Base-by-base conservation (phyloP, 225 moss, liverwort and hornwort species). In the Ulota crispa region DNA sequence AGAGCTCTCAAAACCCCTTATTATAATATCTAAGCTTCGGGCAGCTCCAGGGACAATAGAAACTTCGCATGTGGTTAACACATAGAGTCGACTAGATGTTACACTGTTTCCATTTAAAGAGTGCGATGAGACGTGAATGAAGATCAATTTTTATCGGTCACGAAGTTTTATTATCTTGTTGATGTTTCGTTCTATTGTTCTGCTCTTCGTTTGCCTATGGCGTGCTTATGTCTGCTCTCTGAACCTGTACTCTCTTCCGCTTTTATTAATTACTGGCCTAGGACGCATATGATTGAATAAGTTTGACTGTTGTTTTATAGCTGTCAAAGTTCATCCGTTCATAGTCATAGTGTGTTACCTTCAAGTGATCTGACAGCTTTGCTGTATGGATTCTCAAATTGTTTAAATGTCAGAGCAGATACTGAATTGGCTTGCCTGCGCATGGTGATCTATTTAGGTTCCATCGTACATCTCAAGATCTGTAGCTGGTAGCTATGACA, bases 381-480 rank as follows among this genome's bases (percentile, higher is more conserved):
- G 21, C 32, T 32, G 45, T 75, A 24, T 26, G 67, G 59, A 12
- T 45, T 68, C 55, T 68, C 32, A 27, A 32, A 43, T 45, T 34
- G 11, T 47, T 68, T 20, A 20, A 68, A 66, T 74, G 7, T 45
- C 67, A 41, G 74, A 65, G 24, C 63, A 30, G 63, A 43, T 76
- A 53, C 56, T 84, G 75, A 81, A 73, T 78, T 74, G 78, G 10
- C 54, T 70, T 78, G 53, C 64, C 43, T 55, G 31, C 20, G 42
- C 65, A 57, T 80, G 23, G 27, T 84, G 81, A 70, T 81, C 20
- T 69, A 24, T 94, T 82, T 82, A 98, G 97, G 97, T 98, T 55
- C 97, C 97, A 77, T 98, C 98, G 30, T 99, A 96, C 77, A 99
- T 96, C 80, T 96, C 99, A 76, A 87, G 99, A 85, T 99, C 99